Evolutionary conservation across 805 yeast species (phyloP).

Genomic region (Isabelozyma gotoi): DNA sequence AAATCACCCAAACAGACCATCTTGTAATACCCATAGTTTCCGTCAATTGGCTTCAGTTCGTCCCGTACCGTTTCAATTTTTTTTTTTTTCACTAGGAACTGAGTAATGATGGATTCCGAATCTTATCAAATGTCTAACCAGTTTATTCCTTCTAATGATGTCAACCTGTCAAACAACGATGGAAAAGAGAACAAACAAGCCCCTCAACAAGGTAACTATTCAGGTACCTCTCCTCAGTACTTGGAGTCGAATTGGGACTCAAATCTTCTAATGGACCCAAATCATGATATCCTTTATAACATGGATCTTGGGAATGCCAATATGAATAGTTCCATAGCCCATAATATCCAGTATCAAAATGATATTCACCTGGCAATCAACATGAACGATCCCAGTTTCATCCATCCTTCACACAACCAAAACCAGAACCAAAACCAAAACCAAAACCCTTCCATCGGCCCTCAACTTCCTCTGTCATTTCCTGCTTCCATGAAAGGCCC

Average conservation of each 20-base stretch:
- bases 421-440: neutral
- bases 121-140: neutral
- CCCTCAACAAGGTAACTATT: neutral
- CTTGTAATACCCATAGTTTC: too few species aligned
- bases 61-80: too few species aligned
- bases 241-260: slow-evolving; percentile 35
- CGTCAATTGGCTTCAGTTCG: too few species aligned
- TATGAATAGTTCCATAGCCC: slow-evolving; percentile 12
- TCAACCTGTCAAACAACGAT: neutral
- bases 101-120: neutral
- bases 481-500: neutral
- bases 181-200: neutral
- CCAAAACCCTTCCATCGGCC: neutral
- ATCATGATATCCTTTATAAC: slow-evolving; percentile 28
- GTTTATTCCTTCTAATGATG: too few species aligned
- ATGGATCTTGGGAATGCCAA: slow-evolving; percentile 26
- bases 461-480: neutral
- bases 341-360: slow-evolving; percentile 31
- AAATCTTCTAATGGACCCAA: slow-evolving; percentile 30
- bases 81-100: too few species aligned
- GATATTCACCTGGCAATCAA: slow-evolving; percentile 14
- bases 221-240: slow-evolving; percentile 5
- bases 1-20: too few species aligned
- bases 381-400: slow-evolving; percentile 1
- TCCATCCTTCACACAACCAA: neutral